phyloP scores from a whole-genome alignment of 2,329 filamentous ascomycete genomes.

The Graphilbum fragrans region DNA sequence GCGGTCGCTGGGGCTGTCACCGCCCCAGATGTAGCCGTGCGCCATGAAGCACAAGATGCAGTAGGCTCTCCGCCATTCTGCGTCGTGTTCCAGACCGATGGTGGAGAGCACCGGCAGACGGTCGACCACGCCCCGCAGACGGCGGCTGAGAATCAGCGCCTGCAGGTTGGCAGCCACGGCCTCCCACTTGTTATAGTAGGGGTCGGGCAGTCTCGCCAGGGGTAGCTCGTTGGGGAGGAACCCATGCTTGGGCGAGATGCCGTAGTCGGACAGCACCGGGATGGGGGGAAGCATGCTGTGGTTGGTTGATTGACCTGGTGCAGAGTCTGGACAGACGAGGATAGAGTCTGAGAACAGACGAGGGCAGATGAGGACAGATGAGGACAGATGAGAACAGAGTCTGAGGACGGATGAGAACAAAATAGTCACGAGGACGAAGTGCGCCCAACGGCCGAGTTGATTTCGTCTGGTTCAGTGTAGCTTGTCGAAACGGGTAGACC shows the following conservation, averaged over 20 bases:
- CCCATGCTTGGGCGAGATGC: slow-evolving; percentile 64
- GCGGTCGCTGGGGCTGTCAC: slow-evolving; percentile 61
- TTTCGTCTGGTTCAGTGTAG: no score
- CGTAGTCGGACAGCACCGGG: slow-evolving; percentile 62
- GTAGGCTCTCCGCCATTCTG: slow-evolving; percentile 92
- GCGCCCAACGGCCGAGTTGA: no score
- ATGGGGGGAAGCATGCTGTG: slow-evolving; percentile 44
- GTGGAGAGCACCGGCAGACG: slow-evolving; percentile 75
- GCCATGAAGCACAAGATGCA: slow-evolving; percentile 81
- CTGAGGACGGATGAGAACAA: background rate
- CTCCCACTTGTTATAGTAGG: slow-evolving; percentile 95
- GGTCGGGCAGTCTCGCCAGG: slow-evolving; percentile 67
- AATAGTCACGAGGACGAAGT: no score
- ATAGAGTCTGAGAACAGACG: background rate
- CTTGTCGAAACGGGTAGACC: no score
- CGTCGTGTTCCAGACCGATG: slow-evolving; percentile 64
- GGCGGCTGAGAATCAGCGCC: slow-evolving; percentile 71
- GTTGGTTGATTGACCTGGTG: background rate
- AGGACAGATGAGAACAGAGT: background rate
- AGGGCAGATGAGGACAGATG: background rate
- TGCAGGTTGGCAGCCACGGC: slow-evolving; percentile 76
- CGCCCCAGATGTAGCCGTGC: slow-evolving; percentile 94
- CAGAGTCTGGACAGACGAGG: background rate
- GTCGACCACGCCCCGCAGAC: slow-evolving; percentile 69
- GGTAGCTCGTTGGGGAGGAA: slow-evolving; percentile 79